Base-by-base conservation (phyloP, 2,329 filamentous ascomycete genomes). In the Venturia pyrina region DNA sequence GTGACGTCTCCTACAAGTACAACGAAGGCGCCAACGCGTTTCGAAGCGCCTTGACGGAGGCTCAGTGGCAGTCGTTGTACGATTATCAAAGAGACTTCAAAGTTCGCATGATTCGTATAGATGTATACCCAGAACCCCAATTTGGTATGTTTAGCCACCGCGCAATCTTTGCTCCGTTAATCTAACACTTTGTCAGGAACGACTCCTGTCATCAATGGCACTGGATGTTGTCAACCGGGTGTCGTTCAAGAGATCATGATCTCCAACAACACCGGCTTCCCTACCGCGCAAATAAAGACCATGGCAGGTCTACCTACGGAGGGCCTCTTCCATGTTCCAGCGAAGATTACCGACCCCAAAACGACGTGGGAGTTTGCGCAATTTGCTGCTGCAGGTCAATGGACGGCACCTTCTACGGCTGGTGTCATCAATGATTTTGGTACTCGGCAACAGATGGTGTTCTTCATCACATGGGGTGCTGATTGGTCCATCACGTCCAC, bases 401-500 rank as follows among this genome's bases (percentile, higher is more conserved):
- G 77, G 1, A 71, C 66, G 15, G 73, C 73, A 34, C 79, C 78
- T 24, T 82, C 79, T 32, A 85, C 85, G 62, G 85, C 79, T 48
- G 65, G 43, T 66, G 83, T 87, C 63, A 85, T 87, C 72, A 87
- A 86, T 72, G 80, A 81, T 66, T 82, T 85, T 68, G 77, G 77
- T 65, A 79, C 79, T 17, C 79, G 85, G 67, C 78, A 87, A 74
- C 84, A 87, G 73, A 85, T 87, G 82, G 84, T 80, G 3, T 87
- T 83, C 76, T 87, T 87, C 75, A 80, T 82, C 64, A 75, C 77
- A 19, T 85, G 83, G 68, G 81, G 81, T 60, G 78, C 80, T 7
- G 75, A 77, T 59, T 83, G 81, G 82, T 79, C 80, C 63, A 76
- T 79, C 17, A 81, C 83, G 2, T 84, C 82, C 70, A 85, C 80